Conservation (phyloP, 2,329 filamentous ascomycete genomes). For the Didymellaceae sp. region DNA sequence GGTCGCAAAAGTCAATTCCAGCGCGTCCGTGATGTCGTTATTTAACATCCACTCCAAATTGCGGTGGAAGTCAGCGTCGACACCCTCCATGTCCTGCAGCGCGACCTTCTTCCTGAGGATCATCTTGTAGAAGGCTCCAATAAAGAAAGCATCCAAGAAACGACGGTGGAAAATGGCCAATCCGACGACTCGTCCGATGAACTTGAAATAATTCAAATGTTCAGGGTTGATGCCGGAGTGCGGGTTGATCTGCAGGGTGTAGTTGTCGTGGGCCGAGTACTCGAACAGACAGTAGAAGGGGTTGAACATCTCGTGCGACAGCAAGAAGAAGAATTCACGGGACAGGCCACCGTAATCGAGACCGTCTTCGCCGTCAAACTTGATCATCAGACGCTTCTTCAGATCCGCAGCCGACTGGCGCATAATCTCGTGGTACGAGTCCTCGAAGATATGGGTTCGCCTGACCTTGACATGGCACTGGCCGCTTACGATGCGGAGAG, state of each 20-base stretch:
- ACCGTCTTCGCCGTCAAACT: slow-evolving; percentile 98
- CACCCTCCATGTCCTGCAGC: slow-evolving; percentile 96
- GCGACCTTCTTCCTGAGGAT: slow-evolving; percentile 90
- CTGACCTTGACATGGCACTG: slow-evolving; percentile 99
- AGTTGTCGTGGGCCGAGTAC: slow-evolving; percentile 99
- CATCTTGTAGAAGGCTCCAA: slow-evolving; percentile 99
- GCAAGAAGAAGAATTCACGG: slow-evolving; percentile 96
- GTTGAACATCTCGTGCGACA: slow-evolving; percentile 99
- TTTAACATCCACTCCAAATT: slow-evolving; percentile 98
- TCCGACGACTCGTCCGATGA: slow-evolving; percentile 96
- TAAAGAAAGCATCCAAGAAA: slow-evolving; percentile 98
- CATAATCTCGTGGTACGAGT: slow-evolving; percentile 98
- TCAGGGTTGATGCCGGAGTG: slow-evolving; percentile 99
- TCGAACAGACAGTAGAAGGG: slow-evolving; percentile 99
- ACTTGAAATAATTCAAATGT: slow-evolving; percentile 99
- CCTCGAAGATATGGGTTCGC: slow-evolving; percentile 96
- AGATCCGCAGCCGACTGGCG: slow-evolving; percentile 92
- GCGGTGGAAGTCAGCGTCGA: slow-evolving; percentile 96
- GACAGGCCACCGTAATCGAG: slow-evolving; percentile 97
- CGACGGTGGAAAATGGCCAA: slow-evolving; percentile 97
- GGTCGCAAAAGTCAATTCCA: slow-evolving; percentile 95
- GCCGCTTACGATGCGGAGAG: slow-evolving; percentile 90
- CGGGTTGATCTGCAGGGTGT: slow-evolving; percentile 98
- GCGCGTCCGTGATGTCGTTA: slow-evolving; percentile 93
- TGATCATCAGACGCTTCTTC: slow-evolving; percentile 99